Evolutionary conservation across 768 basidiomycete species (phyloP), one percentile per base, ranked within the genome.

Genomic region (Postia placenta): DNA sequence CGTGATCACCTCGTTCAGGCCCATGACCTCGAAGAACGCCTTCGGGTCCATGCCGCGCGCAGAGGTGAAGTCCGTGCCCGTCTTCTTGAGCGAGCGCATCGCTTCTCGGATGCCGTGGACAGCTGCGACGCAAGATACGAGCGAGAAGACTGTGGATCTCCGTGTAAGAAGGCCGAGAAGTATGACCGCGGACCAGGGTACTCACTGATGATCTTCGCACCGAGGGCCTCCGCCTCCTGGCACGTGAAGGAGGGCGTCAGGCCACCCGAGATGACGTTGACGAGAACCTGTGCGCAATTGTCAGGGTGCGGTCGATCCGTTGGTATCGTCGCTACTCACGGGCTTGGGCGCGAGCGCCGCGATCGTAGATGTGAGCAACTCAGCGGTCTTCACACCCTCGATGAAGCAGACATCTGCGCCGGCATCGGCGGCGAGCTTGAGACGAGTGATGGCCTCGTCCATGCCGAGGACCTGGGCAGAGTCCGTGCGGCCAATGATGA

Each of bases 341-440:
- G 86, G 86, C 56, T 83, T 87, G 4, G 86, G 86, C 4, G 81
- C 77, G 24, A 89, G 66, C 2, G 81, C 83, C 20, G 74, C 73
- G 40, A 89, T 80, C 9, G 86, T 86, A 1, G 69, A 69, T 48
- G 75, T 71, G 14, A 87, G 72, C 20, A 84, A 75, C 39, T 84
- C 80, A 40, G 80, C 74, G 1, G 78, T 83, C 63, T 79, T 79
- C 24, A 87, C 85, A 36, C 87, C 86, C 62, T 88, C 86, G 28
- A 87, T 87, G 66, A 89, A 90, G 64, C 85, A 87, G 11, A 85
- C 85, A 58, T 89, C 86, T 0, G 86, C 86, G 25, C 86, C 86
- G 9, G 76, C 81, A 50, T 81, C 82, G 0, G 83, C 76, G 7
- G 86, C 86, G 19, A 87, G 73, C 62, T 82, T 78, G 50, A 88